These are phyloP conservation scores for Miscanthus lutarioriparius DNA, from an alignment of 176 grass and related monocot genomes.

Conservation along the genomic window DNA sequence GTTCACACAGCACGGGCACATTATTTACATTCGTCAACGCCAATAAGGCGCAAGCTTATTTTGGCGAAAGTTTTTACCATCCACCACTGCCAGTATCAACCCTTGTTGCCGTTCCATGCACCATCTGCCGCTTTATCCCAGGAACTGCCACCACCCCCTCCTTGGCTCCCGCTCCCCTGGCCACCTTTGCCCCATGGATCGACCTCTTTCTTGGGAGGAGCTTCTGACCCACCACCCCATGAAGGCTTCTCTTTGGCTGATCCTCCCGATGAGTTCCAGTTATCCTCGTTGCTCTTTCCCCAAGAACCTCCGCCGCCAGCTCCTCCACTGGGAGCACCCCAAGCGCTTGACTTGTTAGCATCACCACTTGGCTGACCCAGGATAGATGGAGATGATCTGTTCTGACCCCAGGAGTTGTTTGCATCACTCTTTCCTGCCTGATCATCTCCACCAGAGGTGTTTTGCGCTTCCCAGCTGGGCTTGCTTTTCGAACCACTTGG, in stretches of 20 bases:
- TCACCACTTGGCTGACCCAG: constrained; percentile 15
- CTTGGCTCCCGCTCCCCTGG: constrained; percentile 21
- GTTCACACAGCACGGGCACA: not conserved
- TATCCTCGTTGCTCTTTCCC: constrained; percentile 40
- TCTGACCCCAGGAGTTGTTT: constrained; percentile 33
- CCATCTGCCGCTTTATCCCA: constrained; percentile 35
- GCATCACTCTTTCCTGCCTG: constrained; percentile 32
- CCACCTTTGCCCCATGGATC: constrained; percentile 24
- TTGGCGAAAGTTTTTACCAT: constrained; percentile 31
- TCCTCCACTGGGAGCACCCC: constrained; percentile 26
- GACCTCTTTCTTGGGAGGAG: constrained; percentile 30
- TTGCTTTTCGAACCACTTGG: constrained; percentile 6
- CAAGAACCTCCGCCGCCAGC: constrained; percentile 26
- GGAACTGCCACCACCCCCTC: constrained; percentile 19
- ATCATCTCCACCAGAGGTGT: constrained; percentile 30
- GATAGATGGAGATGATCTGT: constrained; percentile 32
- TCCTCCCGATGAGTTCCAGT: constrained; percentile 21
- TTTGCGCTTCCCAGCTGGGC: constrained; percentile 34
- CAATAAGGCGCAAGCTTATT: constrained; percentile 8
- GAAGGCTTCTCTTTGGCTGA: constrained; percentile 4
- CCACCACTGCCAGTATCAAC: not conserved
- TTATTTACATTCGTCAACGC: constrained; percentile 16
- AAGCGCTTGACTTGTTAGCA: constrained; percentile 7
- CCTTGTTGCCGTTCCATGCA: constrained; percentile 32
- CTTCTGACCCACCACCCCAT: constrained; percentile 21